These are phyloP conservation scores for Abelmoschus esculentus DNA, from an alignment of 345 rosid species.

Conservation along the genomic window DNA sequence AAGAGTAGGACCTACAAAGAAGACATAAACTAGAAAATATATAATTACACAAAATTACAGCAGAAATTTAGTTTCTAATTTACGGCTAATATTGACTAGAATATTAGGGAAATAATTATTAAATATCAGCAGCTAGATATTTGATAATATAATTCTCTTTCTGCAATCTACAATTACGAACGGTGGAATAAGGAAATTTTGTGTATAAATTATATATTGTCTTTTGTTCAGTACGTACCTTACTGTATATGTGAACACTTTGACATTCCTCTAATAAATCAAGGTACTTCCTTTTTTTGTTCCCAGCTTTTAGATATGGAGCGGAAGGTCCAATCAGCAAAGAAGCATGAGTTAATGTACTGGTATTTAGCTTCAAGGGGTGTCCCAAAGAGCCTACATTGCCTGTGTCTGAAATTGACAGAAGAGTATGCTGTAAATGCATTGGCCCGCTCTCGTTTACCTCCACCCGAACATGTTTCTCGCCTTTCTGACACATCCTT, in stretches of 20 bases:
- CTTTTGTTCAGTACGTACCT: neutral
- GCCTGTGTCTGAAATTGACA: constrained; percentile 74
- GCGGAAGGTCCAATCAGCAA: constrained; percentile 61
- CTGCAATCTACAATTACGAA: too few species aligned
- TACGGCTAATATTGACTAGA: too few species aligned
- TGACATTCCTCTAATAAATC: neutral
- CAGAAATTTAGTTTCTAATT: too few species aligned
- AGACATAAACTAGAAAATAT: too few species aligned
- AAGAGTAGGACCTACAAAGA: too few species aligned
- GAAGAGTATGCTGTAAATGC: constrained; percentile 88
- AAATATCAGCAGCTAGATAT: too few species aligned
- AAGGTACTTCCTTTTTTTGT: neutral
- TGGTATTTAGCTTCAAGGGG: constrained; percentile 95
- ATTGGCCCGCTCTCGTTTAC: constrained; percentile 65
- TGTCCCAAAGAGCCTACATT: constrained; percentile 78
- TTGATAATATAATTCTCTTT: too few species aligned
- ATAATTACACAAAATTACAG: too few species aligned
- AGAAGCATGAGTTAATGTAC: constrained; percentile 61
- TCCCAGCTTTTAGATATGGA: constrained; percentile 67
- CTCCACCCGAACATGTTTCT: constrained; percentile 66
- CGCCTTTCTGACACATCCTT: constrained; percentile 61
- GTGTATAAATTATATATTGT: neutral
- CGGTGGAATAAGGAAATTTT: neutral
- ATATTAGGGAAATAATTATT: too few species aligned
- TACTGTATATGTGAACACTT: neutral